Percentiles rank a stretch among this genome's conserved stretches.
These are phyloP conservation scores for Pluteus cervinus DNA, from an alignment of 768 basidiomycete genomes.

Conservation along the genomic window DNA sequence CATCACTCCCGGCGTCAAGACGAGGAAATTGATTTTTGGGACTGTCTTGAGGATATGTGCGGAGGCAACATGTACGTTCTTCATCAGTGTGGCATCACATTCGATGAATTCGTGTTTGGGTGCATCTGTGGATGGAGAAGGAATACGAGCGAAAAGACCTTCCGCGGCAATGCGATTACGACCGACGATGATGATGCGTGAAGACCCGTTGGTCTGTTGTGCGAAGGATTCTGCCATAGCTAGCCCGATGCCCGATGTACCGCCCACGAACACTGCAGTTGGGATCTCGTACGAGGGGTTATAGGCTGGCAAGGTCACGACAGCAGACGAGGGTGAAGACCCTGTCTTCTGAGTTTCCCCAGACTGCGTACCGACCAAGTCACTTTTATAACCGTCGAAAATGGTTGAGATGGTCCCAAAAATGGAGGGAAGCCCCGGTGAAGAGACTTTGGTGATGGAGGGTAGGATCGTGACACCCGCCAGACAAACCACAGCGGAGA, in stretches of 20 bases:
- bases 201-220: conserved; percentile 39
- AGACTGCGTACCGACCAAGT: too few relatives aligned
- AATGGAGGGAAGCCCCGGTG: too few relatives aligned
- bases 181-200: conserved; percentile 48
- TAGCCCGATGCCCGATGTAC: conserved; percentile 43
- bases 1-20: conserved; percentile 38
- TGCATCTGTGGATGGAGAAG: conserved; percentile 17
- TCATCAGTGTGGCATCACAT: conserved; percentile 48
- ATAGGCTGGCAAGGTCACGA: too few relatives aligned
- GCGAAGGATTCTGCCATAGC: conserved; percentile 42
- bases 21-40: conserved; percentile 47
- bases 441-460: too few relatives aligned
- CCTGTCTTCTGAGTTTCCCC: too few relatives aligned
- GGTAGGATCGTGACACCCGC: too few relatives aligned
- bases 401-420: too few relatives aligned
- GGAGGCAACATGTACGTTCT: conserved; percentile 34
- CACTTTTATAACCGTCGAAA: too few relatives aligned
- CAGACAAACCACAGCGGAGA: too few relatives aligned
- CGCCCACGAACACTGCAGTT: conserved; percentile 37
- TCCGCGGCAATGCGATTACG: conserved; percentile 45
- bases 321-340: too few relatives aligned
- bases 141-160: conserved; percentile 35
- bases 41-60: conserved; percentile 22
- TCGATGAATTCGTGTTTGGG: conserved; percentile 40
- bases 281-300: too few relatives aligned